These are phyloP conservation scores for Blastobotrys buckinghamii DNA, from an alignment of 1,139 yeast genomes.

Conservation along the genomic window DNA sequence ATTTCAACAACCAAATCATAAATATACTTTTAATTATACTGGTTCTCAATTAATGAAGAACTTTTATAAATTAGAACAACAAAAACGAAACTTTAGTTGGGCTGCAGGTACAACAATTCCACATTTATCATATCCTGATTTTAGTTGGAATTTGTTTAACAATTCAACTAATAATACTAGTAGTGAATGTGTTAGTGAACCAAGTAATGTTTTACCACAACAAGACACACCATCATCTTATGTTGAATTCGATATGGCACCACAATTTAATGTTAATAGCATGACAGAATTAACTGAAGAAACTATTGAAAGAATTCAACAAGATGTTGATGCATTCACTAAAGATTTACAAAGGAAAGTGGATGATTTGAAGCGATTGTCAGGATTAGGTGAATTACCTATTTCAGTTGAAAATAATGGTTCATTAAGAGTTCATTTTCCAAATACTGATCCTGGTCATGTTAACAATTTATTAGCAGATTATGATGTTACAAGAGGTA, in stretches of 20 bases:
- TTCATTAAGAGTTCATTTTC: slow-evolving; percentile 33
- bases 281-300: slow-evolving; percentile 28
- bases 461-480: slow-evolving; percentile 30
- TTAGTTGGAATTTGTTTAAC: not conserved
- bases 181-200: not conserved
- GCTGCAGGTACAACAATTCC: not conserved
- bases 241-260: slow-evolving; percentile 34
- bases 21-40: not conserved
- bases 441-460: slow-evolving; percentile 32
- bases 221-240: slow-evolving; percentile 14
- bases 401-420: slow-evolving; percentile 29
- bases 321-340: slow-evolving; percentile 26
- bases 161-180: not conserved
- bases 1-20: not conserved
- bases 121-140: not conserved
- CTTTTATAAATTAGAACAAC: not conserved
- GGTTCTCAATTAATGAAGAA: not conserved
- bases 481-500: slow-evolving; percentile 31
- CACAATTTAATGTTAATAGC: slow-evolving; percentile 26
- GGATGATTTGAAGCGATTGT: slow-evolving; percentile 28
- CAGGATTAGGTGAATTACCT: slow-evolving; percentile 34
- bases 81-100: not conserved
- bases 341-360: slow-evolving; percentile 23
- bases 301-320: slow-evolving; percentile 18
- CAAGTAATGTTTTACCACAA: not conserved